A percentile compares a stretch with the other conserved stretches of the same genome.
Conservation (phyloP, 1,284 basidiomycete species). For the Cryptococcus sp. region DNA sequence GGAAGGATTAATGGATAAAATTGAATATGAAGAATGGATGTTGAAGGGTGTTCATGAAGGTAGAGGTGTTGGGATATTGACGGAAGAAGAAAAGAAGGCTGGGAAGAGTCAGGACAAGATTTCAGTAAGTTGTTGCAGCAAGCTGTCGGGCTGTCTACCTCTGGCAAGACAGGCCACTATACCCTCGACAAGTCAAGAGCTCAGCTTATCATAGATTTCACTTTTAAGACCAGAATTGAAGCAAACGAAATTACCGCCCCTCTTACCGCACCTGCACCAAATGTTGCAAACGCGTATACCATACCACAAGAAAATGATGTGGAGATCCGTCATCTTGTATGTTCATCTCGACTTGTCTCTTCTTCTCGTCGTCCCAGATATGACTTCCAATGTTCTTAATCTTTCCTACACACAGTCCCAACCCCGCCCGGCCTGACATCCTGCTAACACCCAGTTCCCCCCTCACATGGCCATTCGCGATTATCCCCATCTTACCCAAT, state of each 20-base stretch:
- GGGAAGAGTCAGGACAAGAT: no score
- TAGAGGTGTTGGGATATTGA: constrained; percentile 22
- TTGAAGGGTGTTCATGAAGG: constrained; percentile 38
- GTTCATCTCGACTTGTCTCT: constrained; percentile 6
- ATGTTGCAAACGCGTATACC: constrained; percentile 40
- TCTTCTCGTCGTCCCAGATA: not conserved
- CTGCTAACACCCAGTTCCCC: constrained; percentile 34
- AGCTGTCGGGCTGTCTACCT: not conserved
- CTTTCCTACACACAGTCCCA: not conserved
- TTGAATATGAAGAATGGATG: constrained; percentile 48
- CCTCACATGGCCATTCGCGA: constrained; percentile 47
- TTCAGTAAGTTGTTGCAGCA: not conserved
- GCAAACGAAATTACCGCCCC: constrained; percentile 20
- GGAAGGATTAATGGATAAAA: constrained; percentile 47
- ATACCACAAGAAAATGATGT: constrained; percentile 42
- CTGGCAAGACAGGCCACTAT: not conserved
- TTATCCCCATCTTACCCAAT: constrained; percentile 52
- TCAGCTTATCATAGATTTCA: constrained; percentile 42
- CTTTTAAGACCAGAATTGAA: constrained; percentile 33
- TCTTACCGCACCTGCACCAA: constrained; percentile 41
- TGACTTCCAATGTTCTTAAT: not conserved
- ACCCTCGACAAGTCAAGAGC: not conserved
- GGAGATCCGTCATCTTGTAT: constrained; percentile 31
- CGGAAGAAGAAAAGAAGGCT: constrained; percentile 7
- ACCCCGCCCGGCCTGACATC: not conserved